Base-by-base conservation (phyloP, 2,329 filamentous ascomycete genomes). In the Penicillium decumbens region DNA sequence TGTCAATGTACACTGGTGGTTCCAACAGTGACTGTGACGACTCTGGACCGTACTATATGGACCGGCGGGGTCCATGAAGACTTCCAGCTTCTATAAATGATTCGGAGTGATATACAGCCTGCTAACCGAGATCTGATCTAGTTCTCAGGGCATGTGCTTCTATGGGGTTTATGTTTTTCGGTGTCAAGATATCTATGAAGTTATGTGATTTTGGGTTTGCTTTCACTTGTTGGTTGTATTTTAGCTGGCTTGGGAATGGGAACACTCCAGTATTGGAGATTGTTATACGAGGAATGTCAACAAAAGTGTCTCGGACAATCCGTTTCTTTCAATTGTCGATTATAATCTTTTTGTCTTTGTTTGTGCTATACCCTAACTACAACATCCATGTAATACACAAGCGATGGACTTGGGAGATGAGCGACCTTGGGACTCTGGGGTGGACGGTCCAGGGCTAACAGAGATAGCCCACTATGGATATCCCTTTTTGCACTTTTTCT, bases 11-110 rank as follows among this genome's bases (percentile, higher is more conserved):
- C 33, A 67, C 64, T 6, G 61, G 58, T 15, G 57, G 55, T 10
- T 67, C 63, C 7, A 67, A 64, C 47, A 67, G 65, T 52, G 66
- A 68, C 23, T 66, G 63, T 4, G 65, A 67, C 20, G 65, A 67
- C 20, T 44, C 43, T 1, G 62, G 58, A n/a, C 39, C 54, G 9
- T 66, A 66, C 44, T 67, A 59, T 48, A 53, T 64, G 41, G 60
- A 59, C 20, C 58, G 59, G 30, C 58, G 58, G 35, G 41, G 44
- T 25, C 43, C 56, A 43, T 63, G 51, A 57, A 8, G 7, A 5
- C 9, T 27, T n/a, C 1, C 18, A 20, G 3, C 23, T 9, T 6
- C 27, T 28, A 28, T 23, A 37, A 37, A 6, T 9, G 8, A 37
- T 37, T 20, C 6, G 32, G 8, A 9, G 4, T 20, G 15, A 20